phyloP scores from a whole-genome alignment of 2,329 filamentous ascomycete species.

The Coniella vitis region DNA sequence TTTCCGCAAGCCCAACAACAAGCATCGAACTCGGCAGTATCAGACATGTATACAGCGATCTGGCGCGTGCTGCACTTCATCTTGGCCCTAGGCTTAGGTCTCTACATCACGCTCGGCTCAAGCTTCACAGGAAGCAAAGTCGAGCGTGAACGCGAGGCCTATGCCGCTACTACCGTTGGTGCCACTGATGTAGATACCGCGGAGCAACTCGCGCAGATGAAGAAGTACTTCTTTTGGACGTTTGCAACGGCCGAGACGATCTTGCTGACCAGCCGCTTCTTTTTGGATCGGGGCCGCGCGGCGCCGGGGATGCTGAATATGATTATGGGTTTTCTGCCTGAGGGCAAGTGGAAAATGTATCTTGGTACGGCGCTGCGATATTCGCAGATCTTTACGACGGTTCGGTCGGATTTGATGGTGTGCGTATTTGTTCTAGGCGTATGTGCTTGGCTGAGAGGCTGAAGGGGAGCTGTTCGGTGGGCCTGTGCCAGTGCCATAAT shows the following conservation, averaged over 20 bases:
- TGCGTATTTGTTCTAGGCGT: conserved; percentile 69
- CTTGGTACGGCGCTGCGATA: conserved; percentile 54
- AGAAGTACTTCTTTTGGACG: conserved; percentile 64
- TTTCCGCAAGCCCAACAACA: no score
- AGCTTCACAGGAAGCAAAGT: conserved; percentile 61
- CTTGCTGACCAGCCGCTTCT: conserved; percentile 63
- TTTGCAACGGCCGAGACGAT: conserved; percentile 72
- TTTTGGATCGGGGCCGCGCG: conserved; percentile 55
- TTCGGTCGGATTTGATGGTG: conserved; percentile 66
- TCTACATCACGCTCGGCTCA: conserved; percentile 63
- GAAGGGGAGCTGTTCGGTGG: background rate
- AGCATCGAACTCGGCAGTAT: conserved; percentile 24
- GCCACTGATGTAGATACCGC: conserved; percentile 13
- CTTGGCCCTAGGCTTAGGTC: conserved; percentile 60
- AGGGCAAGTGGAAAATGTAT: conserved; percentile 44
- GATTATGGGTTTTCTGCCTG: conserved; percentile 58
- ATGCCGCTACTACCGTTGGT: conserved; percentile 23
- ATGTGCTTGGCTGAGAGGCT: conserved; percentile 37
- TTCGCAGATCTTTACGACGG: conserved; percentile 62
- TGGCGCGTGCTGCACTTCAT: conserved; percentile 71
- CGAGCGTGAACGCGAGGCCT: conserved; percentile 43
- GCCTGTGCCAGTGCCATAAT: no score
- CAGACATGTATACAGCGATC: conserved; percentile 38
- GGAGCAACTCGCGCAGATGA: conserved; percentile 20
- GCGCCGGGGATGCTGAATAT: conserved; percentile 59